Percentiles rank a stretch among this genome's conserved stretches.
Conservation (phyloP, 1,284 basidiomycete species). For the Paramarasmius palmivorus region DNA sequence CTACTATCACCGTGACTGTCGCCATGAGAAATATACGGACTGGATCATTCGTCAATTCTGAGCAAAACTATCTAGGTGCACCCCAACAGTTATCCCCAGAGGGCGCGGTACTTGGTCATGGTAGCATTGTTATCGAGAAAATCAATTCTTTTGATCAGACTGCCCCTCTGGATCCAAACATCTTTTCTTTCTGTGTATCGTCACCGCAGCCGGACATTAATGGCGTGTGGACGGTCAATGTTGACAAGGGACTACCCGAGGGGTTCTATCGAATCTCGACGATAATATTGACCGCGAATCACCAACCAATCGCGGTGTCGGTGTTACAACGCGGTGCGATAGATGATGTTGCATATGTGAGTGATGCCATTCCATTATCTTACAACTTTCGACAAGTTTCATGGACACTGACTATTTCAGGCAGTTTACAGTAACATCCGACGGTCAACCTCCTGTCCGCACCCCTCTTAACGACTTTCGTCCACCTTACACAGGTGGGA, state of each 20-base stretch:
- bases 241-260: slow-evolving; percentile 56
- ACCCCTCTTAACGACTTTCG: too few species aligned
- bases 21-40: too few species aligned
- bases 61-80: slow-evolving; percentile 57
- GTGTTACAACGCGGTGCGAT: slow-evolving; percentile 46
- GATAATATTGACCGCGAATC: slow-evolving; percentile 61
- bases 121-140: too few species aligned
- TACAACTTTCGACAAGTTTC: too few species aligned
- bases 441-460: too few species aligned
- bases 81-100: slow-evolving; percentile 54
- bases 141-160: too few species aligned
- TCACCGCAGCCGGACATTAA: slow-evolving; percentile 42
- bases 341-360: slow-evolving; percentile 46
- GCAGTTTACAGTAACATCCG: too few species aligned
- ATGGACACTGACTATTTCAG: too few species aligned
- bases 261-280: slow-evolving; percentile 62
- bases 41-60: slow-evolving; percentile 48
- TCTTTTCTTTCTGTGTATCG: slow-evolving; percentile 61
- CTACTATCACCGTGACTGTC: slow-evolving; percentile 39
- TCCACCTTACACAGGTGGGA: too few species aligned
- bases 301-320: slow-evolving; percentile 62
- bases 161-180: slow-evolving; percentile 43
- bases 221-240: slow-evolving; percentile 51
- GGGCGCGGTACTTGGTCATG: slow-evolving; percentile 45
- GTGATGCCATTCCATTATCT: too few species aligned